phyloP scores from a whole-genome alignment of 306 rosid genomes.

The Geum urbanum region DNA sequence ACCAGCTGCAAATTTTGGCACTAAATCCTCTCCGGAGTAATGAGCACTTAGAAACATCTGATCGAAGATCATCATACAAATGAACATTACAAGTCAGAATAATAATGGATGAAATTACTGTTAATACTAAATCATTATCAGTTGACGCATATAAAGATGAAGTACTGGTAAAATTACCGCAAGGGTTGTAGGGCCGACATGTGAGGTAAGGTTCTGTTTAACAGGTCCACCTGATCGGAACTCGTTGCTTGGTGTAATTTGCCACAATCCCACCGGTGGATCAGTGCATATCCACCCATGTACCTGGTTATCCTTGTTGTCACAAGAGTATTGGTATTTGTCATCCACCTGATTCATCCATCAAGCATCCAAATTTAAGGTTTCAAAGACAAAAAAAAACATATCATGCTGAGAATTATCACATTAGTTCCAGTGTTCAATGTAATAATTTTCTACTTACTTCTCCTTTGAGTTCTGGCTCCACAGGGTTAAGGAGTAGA shows the following conservation, averaged over 20 bases:
- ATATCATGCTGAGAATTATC: background rate
- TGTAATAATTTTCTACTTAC: background rate
- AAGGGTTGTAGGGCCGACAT: conserved; percentile 36
- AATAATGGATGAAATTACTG: background rate
- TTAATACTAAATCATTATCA: background rate
- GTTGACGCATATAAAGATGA: background rate
- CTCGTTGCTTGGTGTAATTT: conserved; percentile 29
- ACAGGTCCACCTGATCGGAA: conserved; percentile 38
- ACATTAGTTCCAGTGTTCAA: background rate
- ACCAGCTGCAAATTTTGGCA: conserved; percentile 35
- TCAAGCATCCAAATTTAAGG: background rate
- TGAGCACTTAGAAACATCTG: conserved; percentile 50
- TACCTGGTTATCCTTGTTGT: conserved; percentile 33
- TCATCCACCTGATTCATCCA: conserved; percentile 39
- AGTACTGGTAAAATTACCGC: conserved; percentile 13
- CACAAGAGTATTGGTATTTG: conserved; percentile 44
- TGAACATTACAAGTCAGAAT: background rate
- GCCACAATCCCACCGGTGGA: conserved; percentile 36
- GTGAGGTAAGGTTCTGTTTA: conserved; percentile 37
- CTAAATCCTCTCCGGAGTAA: conserved; percentile 44
- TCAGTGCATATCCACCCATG: conserved; percentile 45
- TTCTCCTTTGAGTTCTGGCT: conserved; percentile 42
- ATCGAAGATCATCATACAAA: background rate
- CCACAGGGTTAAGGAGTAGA: conserved; percentile 35
- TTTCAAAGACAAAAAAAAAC: background rate